Evolutionary conservation across 2,329 filamentous ascomycete genomes (phyloP).

Genomic region (Alternaria longipes): DNA sequence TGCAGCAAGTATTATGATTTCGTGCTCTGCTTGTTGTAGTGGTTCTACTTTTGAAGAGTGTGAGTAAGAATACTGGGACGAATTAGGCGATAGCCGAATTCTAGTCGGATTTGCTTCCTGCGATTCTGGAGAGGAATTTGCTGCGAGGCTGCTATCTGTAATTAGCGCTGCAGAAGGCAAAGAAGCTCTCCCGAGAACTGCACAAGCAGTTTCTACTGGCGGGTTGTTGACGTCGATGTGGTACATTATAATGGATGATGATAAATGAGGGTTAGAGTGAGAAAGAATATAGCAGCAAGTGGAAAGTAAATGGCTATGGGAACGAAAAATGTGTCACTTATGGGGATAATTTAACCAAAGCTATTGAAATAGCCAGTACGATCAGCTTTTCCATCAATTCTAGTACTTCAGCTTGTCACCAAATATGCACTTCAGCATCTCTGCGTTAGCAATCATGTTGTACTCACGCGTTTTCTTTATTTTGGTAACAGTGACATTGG

Average conservation of each 20-base stretch:
- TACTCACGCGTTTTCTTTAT: neutral
- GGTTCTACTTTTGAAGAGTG: neutral
- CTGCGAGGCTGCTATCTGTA: neutral
- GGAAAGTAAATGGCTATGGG: neutral
- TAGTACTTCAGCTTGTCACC: neutral
- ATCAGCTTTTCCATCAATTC: neutral
- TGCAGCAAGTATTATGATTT: neutral
- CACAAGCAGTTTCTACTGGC: neutral
- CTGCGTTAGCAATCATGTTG: neutral
- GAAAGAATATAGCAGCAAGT: neutral
- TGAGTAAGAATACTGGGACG: neutral
- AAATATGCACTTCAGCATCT: neutral
- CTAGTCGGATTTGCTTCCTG: neutral
- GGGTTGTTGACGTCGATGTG: slow-evolving; percentile 1
- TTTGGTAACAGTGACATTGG: neutral
- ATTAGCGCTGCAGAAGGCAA: neutral
- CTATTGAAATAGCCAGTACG: neutral
- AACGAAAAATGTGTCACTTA: neutral
- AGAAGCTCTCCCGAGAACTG: neutral
- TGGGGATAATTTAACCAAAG: neutral
- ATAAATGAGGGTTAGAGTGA: neutral
- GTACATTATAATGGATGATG: neutral
- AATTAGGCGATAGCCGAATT: neutral
- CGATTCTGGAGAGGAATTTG: neutral
- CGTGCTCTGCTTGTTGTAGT: neutral